Evolutionary conservation across 148 eudicot species (phyloP), one percentile per base, ranked within the genome.

Genomic region (Fallopia convolvulus): DNA sequence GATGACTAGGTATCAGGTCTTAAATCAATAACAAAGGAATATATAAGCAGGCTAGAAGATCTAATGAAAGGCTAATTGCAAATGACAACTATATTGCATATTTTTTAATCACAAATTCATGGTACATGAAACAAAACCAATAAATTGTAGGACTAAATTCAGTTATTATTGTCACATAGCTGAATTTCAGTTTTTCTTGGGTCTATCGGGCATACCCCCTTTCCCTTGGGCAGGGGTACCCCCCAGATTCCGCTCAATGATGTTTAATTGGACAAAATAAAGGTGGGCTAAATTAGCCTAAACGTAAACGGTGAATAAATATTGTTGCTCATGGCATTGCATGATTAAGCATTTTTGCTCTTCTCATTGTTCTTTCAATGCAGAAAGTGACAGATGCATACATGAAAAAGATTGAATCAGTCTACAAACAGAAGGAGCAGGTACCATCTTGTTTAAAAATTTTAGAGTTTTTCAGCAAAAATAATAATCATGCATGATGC

Each of bases 381-480:
- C 89, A 94, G 97, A 94, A 90, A 83, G 65, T 94, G 85, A 92
- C 84, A 8, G 98, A 94, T 84, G 96, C 87, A 15, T 94, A 92
- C 78, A 86, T 92, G 79, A 94, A 94, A 89, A 94, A 94, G 86
- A 80, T 92, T 32, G 97, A 94, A 8, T 23, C 89, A 73, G 49
- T 90, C 81, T 88, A 63, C 89, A 94, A 94, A 81, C 96, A 94
- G 87, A 94, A 94, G 81, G 97, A 94, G 79, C 94, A 93, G 98
- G 98, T 91, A 86, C 23, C 66, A 8, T 66, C 11, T 40, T 76
- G 14, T 75, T 26, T 61, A 0, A 32, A 36, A 1, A 56, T n/a
- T 21, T 20, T 56, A 56, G 5, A 61, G 14, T 61, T 61, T 61
- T 61, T 61, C 36, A 30, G 70, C 39, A 61, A 11, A 61, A 13